Percentiles rank a stretch among this genome's conserved stretches.
phyloP scores from a whole-genome alignment of 2,329 filamentous ascomycete species.

The Phaeophleospora eucalypticola region DNA sequence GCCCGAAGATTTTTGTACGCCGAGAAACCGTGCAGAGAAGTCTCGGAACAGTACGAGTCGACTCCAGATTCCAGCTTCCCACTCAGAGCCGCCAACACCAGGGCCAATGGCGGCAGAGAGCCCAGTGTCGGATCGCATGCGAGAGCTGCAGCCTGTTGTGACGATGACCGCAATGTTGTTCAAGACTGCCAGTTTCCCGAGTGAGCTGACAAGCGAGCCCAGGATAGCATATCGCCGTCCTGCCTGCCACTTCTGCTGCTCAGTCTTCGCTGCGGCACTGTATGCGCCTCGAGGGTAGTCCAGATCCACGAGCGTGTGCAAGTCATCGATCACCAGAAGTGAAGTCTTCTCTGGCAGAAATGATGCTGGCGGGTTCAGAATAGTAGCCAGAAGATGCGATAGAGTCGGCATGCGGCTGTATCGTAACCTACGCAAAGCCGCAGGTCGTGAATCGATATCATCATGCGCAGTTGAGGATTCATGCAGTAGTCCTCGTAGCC shows the following conservation, averaged over 20 bases:
- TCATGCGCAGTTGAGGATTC: too few species aligned
- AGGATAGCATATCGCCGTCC: slow-evolving; percentile 58
- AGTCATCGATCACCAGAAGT: slow-evolving; percentile 71
- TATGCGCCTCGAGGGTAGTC: slow-evolving; percentile 61
- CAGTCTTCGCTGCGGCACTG: slow-evolving; percentile 27
- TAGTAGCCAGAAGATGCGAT: slow-evolving; percentile 65
- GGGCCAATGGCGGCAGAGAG: slow-evolving; percentile 66
- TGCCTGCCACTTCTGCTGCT: slow-evolving; percentile 47
- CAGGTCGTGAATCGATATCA: too few species aligned
- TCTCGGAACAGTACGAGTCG: slow-evolving; percentile 77
- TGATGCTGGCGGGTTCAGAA: slow-evolving; percentile 60
- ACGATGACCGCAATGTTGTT: slow-evolving; percentile 70
- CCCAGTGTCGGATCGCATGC: slow-evolving; percentile 55
- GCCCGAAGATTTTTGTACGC: slow-evolving; percentile 43
- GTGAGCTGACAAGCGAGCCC: slow-evolving; percentile 56
- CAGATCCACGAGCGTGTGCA: slow-evolving; percentile 71
- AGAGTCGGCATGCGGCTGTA: slow-evolving; percentile 60
- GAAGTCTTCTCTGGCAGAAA: slow-evolving; percentile 61
- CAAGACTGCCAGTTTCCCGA: slow-evolving; percentile 69
- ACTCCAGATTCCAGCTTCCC: slow-evolving; percentile 73
- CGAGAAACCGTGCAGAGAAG: slow-evolving; percentile 47
- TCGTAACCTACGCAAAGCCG: slow-evolving; percentile 47
- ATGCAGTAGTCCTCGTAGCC: too few species aligned
- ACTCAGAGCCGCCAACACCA: slow-evolving; percentile 68
- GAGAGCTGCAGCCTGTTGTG: slow-evolving; percentile 77